Conservation (phyloP, 306 rosid genomes). For the Cucurbita ficifolia region DNA sequence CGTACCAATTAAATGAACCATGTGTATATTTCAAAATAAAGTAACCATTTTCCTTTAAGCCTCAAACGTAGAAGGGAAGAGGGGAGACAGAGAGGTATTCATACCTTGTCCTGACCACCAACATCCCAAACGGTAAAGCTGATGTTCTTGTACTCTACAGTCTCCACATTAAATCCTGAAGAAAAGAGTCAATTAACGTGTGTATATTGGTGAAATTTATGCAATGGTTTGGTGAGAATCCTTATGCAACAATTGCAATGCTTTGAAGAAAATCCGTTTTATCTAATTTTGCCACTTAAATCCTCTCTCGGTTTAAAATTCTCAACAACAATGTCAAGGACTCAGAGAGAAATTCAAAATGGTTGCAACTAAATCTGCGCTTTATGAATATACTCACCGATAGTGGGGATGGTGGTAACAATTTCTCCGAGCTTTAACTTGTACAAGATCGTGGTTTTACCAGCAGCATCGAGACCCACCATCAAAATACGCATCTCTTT, state of each 20-base stretch:
- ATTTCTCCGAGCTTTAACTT: not conserved
- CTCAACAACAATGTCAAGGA: not conserved
- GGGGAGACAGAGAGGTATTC: not conserved
- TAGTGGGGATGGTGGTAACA: not conserved
- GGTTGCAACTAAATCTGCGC: not conserved
- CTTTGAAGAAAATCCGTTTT: not conserved
- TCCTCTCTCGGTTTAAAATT: not conserved
- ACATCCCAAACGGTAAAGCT: not conserved
- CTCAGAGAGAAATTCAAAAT: not conserved
- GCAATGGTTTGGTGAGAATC: not conserved
- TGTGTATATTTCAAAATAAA: not conserved
- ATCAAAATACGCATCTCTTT: not conserved
- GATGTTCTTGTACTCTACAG: not conserved
- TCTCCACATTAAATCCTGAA: not conserved
- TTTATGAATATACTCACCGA: not conserved
- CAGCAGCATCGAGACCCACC: not conserved
- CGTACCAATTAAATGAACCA: not conserved
- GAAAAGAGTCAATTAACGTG: not conserved
- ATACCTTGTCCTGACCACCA: not conserved
- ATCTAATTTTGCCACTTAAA: not conserved
- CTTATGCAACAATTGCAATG: not conserved
- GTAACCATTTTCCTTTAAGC: not conserved
- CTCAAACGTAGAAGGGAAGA: not conserved
- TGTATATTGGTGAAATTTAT: not conserved
- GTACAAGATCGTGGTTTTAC: not conserved